These are phyloP conservation scores for Periconia sp. DNA, from an alignment of 2,329 filamentous ascomycete species.

Conservation along the genomic window DNA sequence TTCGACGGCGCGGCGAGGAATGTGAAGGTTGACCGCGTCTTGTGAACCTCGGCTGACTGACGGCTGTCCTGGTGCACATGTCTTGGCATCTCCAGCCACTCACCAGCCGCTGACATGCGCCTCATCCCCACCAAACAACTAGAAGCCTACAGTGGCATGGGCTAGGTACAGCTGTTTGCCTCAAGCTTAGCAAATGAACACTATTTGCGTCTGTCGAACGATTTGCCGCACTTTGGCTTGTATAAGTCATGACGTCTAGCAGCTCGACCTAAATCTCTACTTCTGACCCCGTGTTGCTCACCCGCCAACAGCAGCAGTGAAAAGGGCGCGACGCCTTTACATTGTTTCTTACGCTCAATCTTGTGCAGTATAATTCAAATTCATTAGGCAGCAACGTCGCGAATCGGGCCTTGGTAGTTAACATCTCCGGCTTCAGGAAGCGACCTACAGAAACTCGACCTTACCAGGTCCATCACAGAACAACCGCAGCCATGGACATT, in stretches of 20 bases:
- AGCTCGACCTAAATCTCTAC: too few species aligned
- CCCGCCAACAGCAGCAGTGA: not conserved
- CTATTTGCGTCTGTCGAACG: too few species aligned
- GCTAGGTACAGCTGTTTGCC: too few species aligned
- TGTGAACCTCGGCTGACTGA: constrained; percentile 20
- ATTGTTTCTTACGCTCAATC: not conserved
- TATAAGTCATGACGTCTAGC: too few species aligned
- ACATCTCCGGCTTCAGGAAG: not conserved
- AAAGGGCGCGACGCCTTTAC: not conserved
- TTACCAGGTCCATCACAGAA: constrained; percentile 2
- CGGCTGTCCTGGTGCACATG: not conserved
- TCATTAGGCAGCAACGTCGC: not conserved
- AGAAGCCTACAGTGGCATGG: too few species aligned
- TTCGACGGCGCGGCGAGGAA: constrained; percentile 22
- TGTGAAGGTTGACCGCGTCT: constrained; percentile 14
- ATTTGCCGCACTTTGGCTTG: too few species aligned
- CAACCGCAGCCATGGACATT: constrained; percentile 66
- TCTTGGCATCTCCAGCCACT: constrained; percentile 5
- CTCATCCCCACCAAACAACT: constrained; percentile 4
- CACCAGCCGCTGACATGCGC: not conserved
- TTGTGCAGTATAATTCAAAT: not conserved
- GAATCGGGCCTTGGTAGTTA: too few species aligned
- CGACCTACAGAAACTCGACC: not conserved
- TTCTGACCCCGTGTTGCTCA: not conserved
- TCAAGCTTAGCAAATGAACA: too few species aligned